Conservation (phyloP, 2,329 filamentous ascomycete genomes). For the Phaeosphaeriaceae sp. region DNA sequence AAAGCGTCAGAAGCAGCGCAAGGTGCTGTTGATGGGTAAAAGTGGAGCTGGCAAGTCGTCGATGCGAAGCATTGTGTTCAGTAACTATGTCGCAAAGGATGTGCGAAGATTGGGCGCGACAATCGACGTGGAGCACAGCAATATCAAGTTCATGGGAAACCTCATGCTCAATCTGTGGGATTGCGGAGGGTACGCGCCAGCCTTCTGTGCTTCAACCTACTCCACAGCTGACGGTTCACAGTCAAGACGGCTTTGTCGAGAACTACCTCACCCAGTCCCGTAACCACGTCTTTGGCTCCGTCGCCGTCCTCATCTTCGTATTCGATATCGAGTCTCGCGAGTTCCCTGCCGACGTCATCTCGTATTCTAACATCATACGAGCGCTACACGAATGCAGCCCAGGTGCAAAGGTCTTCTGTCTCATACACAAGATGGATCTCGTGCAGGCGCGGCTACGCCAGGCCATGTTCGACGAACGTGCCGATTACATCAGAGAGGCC, state of each 20-base stretch:
- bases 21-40: conserved; percentile 75
- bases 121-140: conserved; percentile 97
- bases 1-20: conserved; percentile 61
- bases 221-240: conserved; percentile 42
- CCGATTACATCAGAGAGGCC: conserved; percentile 76
- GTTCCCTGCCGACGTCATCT: conserved; percentile 89
- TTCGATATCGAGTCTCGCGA: conserved; percentile 98
- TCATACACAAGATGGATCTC: conserved; percentile 99
- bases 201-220: neutral
- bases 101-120: conserved; percentile 91
- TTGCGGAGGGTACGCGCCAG: conserved; percentile 76
- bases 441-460: conserved; percentile 82
- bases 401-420: conserved; percentile 84
- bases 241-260: conserved; percentile 98
- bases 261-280: conserved; percentile 97
- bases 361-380: conserved; percentile 88
- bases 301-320: conserved; percentile 97
- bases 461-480: conserved; percentile 83
- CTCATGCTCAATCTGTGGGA: conserved; percentile 98
- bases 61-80: conserved; percentile 99
- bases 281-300: conserved; percentile 94
- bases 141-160: conserved; percentile 98
- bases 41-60: conserved; percentile 97
- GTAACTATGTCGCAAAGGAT: conserved; percentile 97
- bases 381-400: conserved; percentile 87